These are phyloP conservation scores for Cymodocea nodosa DNA, from an alignment of 116 monocot genomes.

Conservation along the genomic window DNA sequence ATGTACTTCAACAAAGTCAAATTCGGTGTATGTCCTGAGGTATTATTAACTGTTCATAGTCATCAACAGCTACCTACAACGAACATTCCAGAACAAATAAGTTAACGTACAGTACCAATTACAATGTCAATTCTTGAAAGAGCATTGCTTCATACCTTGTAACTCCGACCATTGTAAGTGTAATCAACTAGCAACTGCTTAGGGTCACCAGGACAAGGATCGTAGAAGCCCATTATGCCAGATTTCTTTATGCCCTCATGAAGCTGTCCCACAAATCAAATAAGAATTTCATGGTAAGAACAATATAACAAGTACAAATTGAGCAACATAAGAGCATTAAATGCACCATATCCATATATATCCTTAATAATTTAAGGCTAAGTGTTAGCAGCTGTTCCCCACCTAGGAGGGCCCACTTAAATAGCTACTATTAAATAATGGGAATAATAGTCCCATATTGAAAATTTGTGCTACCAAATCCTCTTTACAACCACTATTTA, in stretches of 20 bases:
- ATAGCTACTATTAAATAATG: too few species aligned
- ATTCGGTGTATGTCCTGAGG: conserved; percentile 39
- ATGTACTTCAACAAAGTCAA: background rate
- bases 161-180: conserved; percentile 34
- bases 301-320: background rate
- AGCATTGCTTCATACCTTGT: conserved; percentile 30
- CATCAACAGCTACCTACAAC: conserved; percentile 53
- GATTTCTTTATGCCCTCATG: conserved; percentile 92
- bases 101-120: background rate
- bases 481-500: too few species aligned
- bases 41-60: conserved; percentile 45
- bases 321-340: background rate
- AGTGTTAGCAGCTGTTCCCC: too few species aligned
- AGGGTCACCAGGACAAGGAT: conserved; percentile 79
- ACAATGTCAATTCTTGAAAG: background rate
- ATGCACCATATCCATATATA: background rate
- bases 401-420: too few species aligned
- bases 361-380: too few species aligned
- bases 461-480: too few species aligned
- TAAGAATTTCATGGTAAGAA: background rate
- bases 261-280: conserved; percentile 39
- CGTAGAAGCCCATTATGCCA: conserved; percentile 98
- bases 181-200: conserved; percentile 74
- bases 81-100: background rate
- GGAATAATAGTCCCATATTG: too few species aligned